Evolutionary conservation across 192 early-diverging fungal species (phyloP), one percentile per base, ranked within the genome.

Genomic region (Coemansia brasiliensis): DNA sequence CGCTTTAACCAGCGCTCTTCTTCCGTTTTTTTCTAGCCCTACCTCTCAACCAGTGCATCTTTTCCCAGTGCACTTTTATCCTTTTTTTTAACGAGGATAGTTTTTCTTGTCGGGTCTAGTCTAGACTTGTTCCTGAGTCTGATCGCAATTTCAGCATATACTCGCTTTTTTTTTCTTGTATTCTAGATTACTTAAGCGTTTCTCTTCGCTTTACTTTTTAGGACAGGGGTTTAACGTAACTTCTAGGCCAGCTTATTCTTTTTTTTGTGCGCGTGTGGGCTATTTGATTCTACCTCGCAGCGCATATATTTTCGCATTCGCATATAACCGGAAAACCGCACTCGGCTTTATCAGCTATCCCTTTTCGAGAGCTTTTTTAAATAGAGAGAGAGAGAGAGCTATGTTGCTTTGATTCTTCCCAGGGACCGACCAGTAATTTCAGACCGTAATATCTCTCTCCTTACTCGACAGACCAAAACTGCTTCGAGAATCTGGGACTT

Each of bases 121-220:
- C 48, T 50, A 24, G 48, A n/a, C 48, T 50, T 50, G 48, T 25
- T 50, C 48, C 10, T 43, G 35, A 22, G 27, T 35, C 27, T 32
- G 51, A n/a, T n/a, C 51, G 51, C 32, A 52, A 16, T 17, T 35
- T 35, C 16, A 18, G 18, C 20, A 21, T 22, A 32, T 35, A 37
- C 32, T 22, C 51, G 51, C 51, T 39, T 39, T 55, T 63, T 52
- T 57, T 35, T 27, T 57, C 55, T 57, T 46, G 55, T 45, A 38
- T 52, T 52, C 27, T 52, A 52, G 32, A 32, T 17, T 37, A 52
- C 32, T 35, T 10, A 35, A 35, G 32, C 32, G 6, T 7, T 7
- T 29, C 2, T 35, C 10, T 35, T 35, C 32, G 32, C 32, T 35
- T 35, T 35, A 7, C n/a, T n/a, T n/a, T 35, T 35, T 35, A 35